A percentile compares a stretch with the other conserved stretches of the same genome.
Conservation (phyloP, 225 moss, liverwort and hornwort genomes). For the Polytrichum formosum region DNA sequence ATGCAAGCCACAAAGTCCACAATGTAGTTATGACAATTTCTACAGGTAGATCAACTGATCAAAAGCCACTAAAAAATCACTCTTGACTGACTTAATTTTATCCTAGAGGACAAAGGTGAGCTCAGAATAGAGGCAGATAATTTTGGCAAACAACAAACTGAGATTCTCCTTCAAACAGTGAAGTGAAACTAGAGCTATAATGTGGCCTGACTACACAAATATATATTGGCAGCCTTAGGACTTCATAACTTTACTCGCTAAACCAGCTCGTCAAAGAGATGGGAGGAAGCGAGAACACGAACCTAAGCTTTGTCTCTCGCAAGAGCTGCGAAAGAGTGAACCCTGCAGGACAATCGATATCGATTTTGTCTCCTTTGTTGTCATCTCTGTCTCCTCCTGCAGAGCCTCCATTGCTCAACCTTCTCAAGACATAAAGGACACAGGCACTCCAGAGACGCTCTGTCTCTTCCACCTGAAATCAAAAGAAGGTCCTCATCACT, state of each 20-base stretch:
- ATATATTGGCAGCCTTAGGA: too few relatives aligned
- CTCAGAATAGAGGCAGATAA: too few relatives aligned
- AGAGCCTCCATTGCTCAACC: constrained; percentile 54
- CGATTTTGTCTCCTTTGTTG: constrained; percentile 31
- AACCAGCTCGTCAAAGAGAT: too few relatives aligned
- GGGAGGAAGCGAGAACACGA: background rate
- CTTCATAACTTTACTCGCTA: too few relatives aligned
- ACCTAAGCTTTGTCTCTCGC: constrained; percentile 85
- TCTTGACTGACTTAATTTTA: too few relatives aligned
- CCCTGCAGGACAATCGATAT: constrained; percentile 30
- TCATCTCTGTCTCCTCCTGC: constrained; percentile 30
- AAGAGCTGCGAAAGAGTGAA: constrained; percentile 91
- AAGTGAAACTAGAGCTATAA: background rate
- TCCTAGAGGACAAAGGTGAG: too few relatives aligned
- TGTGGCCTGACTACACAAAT: background rate
- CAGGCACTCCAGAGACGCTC: constrained; percentile 91
- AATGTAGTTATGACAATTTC: too few relatives aligned
- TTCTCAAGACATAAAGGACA: constrained; percentile 78
- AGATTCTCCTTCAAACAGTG: background rate
- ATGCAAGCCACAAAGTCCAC: background rate
- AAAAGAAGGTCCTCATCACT: background rate
- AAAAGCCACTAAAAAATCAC: too few relatives aligned
- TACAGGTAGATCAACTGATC: too few relatives aligned
- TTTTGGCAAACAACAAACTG: background rate
- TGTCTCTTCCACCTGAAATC: constrained; percentile 67